Percentiles rank a stretch among this genome's conserved stretches.
Conservation (phyloP, 2,329 filamentous ascomycete species). For the Lachnellula willkommii region DNA sequence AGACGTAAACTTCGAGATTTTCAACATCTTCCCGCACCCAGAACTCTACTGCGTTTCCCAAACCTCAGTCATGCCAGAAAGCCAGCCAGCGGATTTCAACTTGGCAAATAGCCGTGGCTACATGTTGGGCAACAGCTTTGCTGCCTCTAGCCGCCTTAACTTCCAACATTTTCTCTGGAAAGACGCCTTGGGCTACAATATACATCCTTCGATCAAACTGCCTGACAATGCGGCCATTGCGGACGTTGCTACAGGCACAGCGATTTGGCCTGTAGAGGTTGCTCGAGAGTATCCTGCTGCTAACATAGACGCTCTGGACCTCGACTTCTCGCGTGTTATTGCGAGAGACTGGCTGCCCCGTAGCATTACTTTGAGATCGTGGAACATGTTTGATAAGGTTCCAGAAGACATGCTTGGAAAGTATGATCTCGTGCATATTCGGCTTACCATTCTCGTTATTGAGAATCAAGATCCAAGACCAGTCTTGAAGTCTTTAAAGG, state of each 20-base stretch:
- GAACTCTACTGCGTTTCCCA: too few species aligned
- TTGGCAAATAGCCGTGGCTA: neutral
- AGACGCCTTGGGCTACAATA: neutral
- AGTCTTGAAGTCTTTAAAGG: neutral
- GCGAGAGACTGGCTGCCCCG: neutral
- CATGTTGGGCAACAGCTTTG: neutral
- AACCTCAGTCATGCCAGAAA: too few species aligned
- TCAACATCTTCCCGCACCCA: too few species aligned
- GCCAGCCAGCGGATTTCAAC: neutral
- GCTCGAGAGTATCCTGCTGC: neutral
- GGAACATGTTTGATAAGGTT: neutral
- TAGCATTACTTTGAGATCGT: neutral
- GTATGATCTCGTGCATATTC: constrained; percentile 1
- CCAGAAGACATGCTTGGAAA: neutral
- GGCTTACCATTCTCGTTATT: neutral
- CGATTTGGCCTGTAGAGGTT: neutral
- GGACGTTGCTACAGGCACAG: neutral
- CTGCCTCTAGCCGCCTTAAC: constrained; percentile 1
- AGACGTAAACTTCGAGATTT: too few species aligned
- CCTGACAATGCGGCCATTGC: neutral
- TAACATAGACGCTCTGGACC: neutral
- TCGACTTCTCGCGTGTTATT: neutral
- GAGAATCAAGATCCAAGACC: neutral
- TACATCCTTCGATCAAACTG: neutral
- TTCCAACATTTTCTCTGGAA: constrained; percentile 2